phyloP scores from a whole-genome alignment of 805 yeast species.

The Metschnikowia drakensbergensis region DNA sequence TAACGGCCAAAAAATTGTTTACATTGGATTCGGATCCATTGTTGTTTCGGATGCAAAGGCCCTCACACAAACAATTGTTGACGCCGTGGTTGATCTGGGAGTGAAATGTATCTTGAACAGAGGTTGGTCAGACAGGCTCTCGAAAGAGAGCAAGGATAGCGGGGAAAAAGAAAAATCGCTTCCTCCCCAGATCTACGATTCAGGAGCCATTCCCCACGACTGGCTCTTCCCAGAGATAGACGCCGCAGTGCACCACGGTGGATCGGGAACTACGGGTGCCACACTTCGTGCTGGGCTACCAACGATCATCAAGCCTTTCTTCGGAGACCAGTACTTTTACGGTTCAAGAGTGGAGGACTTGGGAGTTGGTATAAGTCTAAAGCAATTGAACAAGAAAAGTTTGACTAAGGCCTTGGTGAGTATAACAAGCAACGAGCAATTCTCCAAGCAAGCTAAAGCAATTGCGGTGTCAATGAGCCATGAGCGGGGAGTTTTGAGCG shows the following conservation, averaged over 20 bases:
- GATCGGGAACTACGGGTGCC: conserved; percentile 96
- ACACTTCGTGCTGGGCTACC: conserved; percentile 82
- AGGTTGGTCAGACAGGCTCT: conserved; percentile 87
- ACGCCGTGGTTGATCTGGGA: conserved; percentile 75
- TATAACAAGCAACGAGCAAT: conserved; percentile 61
- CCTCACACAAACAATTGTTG: conserved; percentile 71
- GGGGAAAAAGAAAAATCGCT: conserved; percentile 40
- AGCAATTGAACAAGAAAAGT: conserved; percentile 59
- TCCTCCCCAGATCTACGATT: conserved; percentile 64
- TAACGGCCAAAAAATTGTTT: conserved; percentile 68
- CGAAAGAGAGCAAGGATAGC: conserved; percentile 20
- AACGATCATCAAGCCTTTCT: conserved; percentile 87
- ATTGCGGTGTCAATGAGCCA: conserved; percentile 59
- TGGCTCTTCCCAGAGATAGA: conserved; percentile 89
- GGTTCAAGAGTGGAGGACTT: conserved; percentile 83
- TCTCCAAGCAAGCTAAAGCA: conserved; percentile 61
- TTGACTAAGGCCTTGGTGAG: conserved; percentile 66
- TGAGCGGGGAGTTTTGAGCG: conserved; percentile 80
- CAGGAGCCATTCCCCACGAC: conserved; percentile 83
- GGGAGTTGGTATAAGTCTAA: conserved; percentile 75
- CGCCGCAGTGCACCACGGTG: conserved; percentile 97
- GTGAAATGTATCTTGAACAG: conserved; percentile 85
- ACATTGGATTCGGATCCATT: conserved; percentile 94
- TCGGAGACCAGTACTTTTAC: conserved; percentile 94
- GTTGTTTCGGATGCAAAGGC: conserved; percentile 80